Percentiles rank a stretch among this genome's conserved stretches.
phyloP scores from a whole-genome alignment of 1,284 basidiomycete genomes.

The Cutaneotrichosporon cavernicola region DNA sequence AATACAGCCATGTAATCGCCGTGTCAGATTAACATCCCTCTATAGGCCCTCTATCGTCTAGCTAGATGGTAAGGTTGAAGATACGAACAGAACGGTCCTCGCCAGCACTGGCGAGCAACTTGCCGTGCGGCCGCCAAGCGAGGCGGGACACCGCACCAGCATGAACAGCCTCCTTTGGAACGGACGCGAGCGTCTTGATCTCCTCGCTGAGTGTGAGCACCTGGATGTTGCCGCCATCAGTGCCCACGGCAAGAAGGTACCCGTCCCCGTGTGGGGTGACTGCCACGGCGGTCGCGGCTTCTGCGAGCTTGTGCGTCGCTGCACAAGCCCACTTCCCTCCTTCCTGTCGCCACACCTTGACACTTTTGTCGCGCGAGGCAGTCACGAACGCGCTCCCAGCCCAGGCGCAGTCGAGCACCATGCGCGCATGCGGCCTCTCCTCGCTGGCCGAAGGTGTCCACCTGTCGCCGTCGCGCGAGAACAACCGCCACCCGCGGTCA shows the following conservation, averaged over 20 bases:
- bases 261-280: constrained; percentile 19
- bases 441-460: constrained; percentile 63
- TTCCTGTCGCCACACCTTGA: constrained; percentile 49
- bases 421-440: constrained; percentile 83
- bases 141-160: constrained; percentile 50
- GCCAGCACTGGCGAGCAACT: constrained; percentile 51
- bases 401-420: constrained; percentile 96
- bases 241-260: constrained; percentile 51
- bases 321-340: constrained; percentile 3
- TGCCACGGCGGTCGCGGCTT: constrained; percentile 52
- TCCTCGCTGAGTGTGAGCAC: constrained; percentile 32
- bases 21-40: constrained; percentile 1
- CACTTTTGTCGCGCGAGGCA: constrained; percentile 93
- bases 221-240: constrained; percentile 49
- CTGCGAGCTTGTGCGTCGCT: constrained; percentile 47
- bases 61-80: neutral
- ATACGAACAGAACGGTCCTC: constrained; percentile 54
- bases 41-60: neutral
- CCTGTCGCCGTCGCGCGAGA: constrained; percentile 51
- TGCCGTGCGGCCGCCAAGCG: constrained; percentile 36
- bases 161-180: constrained; percentile 40
- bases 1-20: neutral
- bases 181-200: constrained; percentile 17
- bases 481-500: constrained; percentile 92
- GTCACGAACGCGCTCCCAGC: constrained; percentile 77